phyloP scores from a whole-genome alignment of 495 filamentous ascomycete genomes.

The Bacidia rubella region DNA sequence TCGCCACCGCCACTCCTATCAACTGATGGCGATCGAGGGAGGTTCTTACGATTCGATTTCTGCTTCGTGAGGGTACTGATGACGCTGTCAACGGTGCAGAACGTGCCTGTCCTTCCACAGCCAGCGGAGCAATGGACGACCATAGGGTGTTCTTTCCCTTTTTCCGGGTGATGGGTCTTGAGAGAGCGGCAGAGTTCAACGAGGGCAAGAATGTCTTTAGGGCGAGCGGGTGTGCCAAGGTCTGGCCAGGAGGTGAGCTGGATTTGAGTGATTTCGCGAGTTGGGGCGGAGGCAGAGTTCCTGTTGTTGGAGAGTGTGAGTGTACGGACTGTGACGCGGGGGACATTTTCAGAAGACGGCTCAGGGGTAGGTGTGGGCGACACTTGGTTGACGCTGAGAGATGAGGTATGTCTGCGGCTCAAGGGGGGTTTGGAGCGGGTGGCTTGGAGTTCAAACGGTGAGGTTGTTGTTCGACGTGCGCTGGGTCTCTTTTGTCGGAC shows the following conservation, averaged over 20 bases:
- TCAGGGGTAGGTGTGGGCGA: slow-evolving; percentile 18
- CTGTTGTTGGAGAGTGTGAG: slow-evolving; percentile 67
- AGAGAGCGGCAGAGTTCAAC: slow-evolving; percentile 68
- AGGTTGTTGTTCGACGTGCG: slow-evolving; percentile 1
- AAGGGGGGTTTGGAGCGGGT: slow-evolving; percentile 3
- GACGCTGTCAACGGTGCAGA: slow-evolving; percentile 91
- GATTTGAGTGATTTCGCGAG: slow-evolving; percentile 88
- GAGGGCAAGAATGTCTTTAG: slow-evolving; percentile 68
- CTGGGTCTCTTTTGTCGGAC: slow-evolving; percentile 25
- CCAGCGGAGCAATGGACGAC: slow-evolving; percentile 93
- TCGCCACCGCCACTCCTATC: slow-evolving; percentile 33
- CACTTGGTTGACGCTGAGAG: slow-evolving; percentile 10
- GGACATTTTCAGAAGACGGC: slow-evolving; percentile 2
- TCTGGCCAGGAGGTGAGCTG: slow-evolving; percentile 95
- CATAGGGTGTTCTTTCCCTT: slow-evolving; percentile 41
- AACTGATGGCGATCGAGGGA: slow-evolving; percentile 19
- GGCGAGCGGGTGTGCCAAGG: slow-evolving; percentile 85
- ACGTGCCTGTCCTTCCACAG: slow-evolving; percentile 88
- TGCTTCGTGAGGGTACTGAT: slow-evolving; percentile 57
- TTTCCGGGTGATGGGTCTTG: slow-evolving; percentile 15
- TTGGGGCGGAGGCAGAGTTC: slow-evolving; percentile 61
- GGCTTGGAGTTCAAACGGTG: slow-evolving; percentile 2
- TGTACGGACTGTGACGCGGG: slow-evolving; percentile 67
- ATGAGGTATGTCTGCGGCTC: slow-evolving; percentile 17
- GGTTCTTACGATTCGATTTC: slow-evolving; percentile 50